Evolutionary conservation across 2,329 filamentous ascomycete genomes (phyloP).

Genomic region (Amesomyces nigricolor): DNA sequence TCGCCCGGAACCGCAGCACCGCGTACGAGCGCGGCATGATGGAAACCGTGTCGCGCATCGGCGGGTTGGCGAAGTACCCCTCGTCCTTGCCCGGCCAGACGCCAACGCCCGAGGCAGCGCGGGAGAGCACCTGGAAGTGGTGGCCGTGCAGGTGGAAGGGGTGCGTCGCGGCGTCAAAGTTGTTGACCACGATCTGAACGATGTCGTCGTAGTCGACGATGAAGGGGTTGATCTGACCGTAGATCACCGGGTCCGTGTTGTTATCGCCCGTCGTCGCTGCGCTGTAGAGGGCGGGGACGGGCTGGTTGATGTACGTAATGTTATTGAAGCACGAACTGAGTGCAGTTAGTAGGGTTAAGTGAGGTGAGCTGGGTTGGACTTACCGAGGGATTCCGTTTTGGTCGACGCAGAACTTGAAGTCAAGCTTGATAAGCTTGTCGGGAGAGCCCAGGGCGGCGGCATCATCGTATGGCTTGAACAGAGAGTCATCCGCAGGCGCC

Average conservation of each 20-base stretch:
- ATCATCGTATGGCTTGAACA: constrained; percentile 51
- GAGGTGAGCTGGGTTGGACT: background rate
- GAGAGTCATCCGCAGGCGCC: constrained; percentile 57
- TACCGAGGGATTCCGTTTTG: constrained; percentile 56
- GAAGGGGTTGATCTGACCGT: constrained; percentile 40
- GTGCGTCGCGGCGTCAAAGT: constrained; percentile 42
- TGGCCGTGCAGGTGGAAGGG: constrained; percentile 52
- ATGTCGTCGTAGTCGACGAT: constrained; percentile 36
- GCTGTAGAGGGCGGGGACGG: constrained; percentile 67
- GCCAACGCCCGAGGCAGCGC: constrained; percentile 34
- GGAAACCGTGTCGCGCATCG: constrained; percentile 35
- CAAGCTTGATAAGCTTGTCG: constrained; percentile 50
- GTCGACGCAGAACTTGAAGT: constrained; percentile 54
- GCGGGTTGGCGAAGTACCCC: constrained; percentile 29
- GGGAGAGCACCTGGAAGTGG: constrained; percentile 49
- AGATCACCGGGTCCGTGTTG: constrained; percentile 39
- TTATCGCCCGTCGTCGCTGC: constrained; percentile 51
- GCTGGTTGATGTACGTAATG: constrained; percentile 60
- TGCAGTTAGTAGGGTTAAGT: background rate
- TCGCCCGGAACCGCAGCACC: constrained; percentile 46
- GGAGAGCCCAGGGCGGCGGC: constrained; percentile 46
- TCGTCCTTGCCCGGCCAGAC: constrained; percentile 32
- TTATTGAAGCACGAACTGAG: constrained; percentile 53
- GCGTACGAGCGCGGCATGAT: constrained; percentile 41
- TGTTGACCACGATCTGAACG: constrained; percentile 47